Evolutionary conservation across 2,329 filamentous ascomycete genomes (phyloP).

Genomic region (Emericellopsis cladophorae): DNA sequence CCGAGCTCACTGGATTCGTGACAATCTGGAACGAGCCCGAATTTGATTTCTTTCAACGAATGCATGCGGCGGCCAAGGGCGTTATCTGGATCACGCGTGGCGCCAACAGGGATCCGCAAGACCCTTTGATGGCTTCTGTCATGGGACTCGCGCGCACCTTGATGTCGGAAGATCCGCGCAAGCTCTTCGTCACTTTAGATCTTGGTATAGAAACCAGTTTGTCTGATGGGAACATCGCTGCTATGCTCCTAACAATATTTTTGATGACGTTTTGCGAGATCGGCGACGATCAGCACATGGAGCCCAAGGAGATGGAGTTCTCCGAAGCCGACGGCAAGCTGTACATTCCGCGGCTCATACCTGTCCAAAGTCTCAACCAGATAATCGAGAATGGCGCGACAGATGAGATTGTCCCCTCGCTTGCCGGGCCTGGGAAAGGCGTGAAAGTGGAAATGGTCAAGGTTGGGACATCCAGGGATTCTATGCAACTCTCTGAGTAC

Average conservation of each 20-base stretch:
- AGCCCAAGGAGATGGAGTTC: slow-evolving; percentile 27
- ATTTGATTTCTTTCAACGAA: slow-evolving; percentile 25
- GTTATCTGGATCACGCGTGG: slow-evolving; percentile 35
- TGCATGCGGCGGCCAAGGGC: slow-evolving; percentile 22
- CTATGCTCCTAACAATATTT: slow-evolving; percentile 13
- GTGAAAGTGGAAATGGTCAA: slow-evolving; percentile 12
- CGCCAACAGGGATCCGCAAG: slow-evolving; percentile 20
- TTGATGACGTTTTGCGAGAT: slow-evolving; percentile 8
- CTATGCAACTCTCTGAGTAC: slow-evolving; percentile 11
- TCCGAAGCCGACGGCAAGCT: slow-evolving; percentile 21
- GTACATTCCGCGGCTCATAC: slow-evolving; percentile 30
- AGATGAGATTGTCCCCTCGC: too few relatives aligned
- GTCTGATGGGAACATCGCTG: slow-evolving; percentile 3
- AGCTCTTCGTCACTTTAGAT: slow-evolving; percentile 29
- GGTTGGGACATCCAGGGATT: slow-evolving; percentile 12
- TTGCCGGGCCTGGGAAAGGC: not conserved
- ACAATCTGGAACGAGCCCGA: slow-evolving; percentile 23
- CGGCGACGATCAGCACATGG: slow-evolving; percentile 1
- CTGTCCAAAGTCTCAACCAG: slow-evolving; percentile 25
- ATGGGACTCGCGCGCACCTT: slow-evolving; percentile 33
- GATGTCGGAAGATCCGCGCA: slow-evolving; percentile 33
- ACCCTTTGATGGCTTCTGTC: slow-evolving; percentile 24
- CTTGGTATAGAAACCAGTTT: slow-evolving; percentile 13
- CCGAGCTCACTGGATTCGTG: slow-evolving; percentile 13
- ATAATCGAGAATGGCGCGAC: slow-evolving; percentile 24